Evolutionary conservation across 345 rosid species (phyloP).

Genomic region (Heritiera littoralis): DNA sequence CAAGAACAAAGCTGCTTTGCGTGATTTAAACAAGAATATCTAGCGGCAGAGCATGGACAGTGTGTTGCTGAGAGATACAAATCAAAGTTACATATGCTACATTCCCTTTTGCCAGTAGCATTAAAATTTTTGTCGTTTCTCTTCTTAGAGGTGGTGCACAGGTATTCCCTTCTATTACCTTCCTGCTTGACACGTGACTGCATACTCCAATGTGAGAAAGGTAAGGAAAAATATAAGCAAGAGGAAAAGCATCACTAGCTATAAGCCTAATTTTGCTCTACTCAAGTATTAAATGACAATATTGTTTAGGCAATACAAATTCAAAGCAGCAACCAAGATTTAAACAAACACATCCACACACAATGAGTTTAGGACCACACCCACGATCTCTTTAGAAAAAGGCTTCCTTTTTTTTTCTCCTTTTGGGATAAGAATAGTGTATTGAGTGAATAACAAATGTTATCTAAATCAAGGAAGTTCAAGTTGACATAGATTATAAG

Average conservation of each 20-base stretch:
- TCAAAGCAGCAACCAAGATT: neutral
- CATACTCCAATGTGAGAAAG: conserved; percentile 18
- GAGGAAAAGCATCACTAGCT: neutral
- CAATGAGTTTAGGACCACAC: neutral
- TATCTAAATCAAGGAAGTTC: neutral
- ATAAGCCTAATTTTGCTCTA: conserved; percentile 9
- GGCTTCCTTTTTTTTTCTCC: neutral
- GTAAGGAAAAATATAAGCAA: conserved; percentile 14
- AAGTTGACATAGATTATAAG: neutral
- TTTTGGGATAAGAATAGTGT: neutral
- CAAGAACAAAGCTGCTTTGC: conserved; percentile 68
- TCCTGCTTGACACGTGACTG: conserved; percentile 62
- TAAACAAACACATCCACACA: neutral
- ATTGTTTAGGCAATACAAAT: neutral
- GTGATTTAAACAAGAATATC: conserved; percentile 60
- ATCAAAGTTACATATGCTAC: conserved; percentile 55
- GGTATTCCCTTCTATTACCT: conserved; percentile 48
- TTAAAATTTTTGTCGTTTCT: conserved; percentile 47
- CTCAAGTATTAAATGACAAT: conserved; percentile 2
- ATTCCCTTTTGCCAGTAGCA: conserved; percentile 52
- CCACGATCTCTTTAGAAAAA: neutral
- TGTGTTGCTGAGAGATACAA: conserved; percentile 65
- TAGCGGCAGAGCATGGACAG: conserved; percentile 56
- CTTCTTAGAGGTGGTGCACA: conserved; percentile 36
- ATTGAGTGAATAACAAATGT: neutral